These are phyloP conservation scores for Oryza rufipogon DNA, from an alignment of 176 grass and related monocot species.

Conservation along the genomic window DNA sequence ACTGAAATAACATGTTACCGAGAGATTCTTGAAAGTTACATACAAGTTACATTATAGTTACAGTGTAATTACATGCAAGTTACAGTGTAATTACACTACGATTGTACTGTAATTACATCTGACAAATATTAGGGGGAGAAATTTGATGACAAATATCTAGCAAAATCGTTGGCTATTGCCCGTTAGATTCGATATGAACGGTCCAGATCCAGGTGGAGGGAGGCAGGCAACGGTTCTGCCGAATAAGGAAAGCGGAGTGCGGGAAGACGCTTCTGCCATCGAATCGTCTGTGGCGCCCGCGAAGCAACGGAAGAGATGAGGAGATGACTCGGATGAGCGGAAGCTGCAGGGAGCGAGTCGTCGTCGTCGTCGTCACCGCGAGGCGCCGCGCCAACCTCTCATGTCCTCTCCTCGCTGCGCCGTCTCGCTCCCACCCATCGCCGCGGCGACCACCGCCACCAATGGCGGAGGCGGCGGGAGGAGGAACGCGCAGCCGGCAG, in stretches of 20 bases:
- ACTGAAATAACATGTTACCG: too few relatives aligned
- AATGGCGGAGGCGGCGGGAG: not conserved
- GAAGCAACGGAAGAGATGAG: slow-evolving; percentile 46
- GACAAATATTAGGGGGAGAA: too few relatives aligned
- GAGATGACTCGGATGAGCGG: slow-evolving; percentile 22
- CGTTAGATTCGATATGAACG: not conserved
- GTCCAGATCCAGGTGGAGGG: not conserved
- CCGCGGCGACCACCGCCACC: not conserved
- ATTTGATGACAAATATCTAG: too few relatives aligned
- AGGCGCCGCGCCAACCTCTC: too few relatives aligned
- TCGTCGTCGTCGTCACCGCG: too few relatives aligned
- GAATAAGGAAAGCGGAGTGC: not conserved
- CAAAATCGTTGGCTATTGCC: not conserved
- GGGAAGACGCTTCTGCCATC: not conserved
- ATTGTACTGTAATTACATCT: too few relatives aligned
- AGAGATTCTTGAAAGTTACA: too few relatives aligned
- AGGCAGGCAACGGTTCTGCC: rapidly evolving
- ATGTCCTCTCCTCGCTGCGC: slow-evolving; percentile 43
- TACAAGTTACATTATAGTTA: too few relatives aligned
- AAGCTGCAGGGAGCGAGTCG: too few relatives aligned
- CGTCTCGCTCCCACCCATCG: slow-evolving; percentile 13
- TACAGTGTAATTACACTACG: too few relatives aligned
- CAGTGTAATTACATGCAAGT: too few relatives aligned
- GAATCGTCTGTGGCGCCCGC: not conserved
- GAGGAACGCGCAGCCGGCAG: slow-evolving; percentile 23